Conservation (phyloP, 768 basidiomycete genomes). For the Agaricus sinodeliciosus region DNA sequence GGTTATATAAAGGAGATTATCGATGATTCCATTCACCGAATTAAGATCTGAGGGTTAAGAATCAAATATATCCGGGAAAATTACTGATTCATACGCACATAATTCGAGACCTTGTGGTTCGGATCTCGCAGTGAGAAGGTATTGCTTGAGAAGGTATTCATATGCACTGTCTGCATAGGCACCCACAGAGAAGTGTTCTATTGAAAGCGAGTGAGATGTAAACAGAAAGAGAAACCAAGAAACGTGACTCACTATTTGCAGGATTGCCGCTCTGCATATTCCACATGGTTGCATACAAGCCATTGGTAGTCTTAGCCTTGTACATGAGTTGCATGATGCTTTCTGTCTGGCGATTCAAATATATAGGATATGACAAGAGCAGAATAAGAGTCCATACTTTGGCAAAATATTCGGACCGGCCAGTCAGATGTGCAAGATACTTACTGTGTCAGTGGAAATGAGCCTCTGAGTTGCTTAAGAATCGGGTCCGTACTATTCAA, state of each 20-base stretch:
- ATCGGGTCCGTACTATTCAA: constrained; percentile 44
- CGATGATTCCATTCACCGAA: constrained; percentile 46
- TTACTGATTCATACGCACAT: constrained; percentile 33
- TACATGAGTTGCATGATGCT: constrained; percentile 44
- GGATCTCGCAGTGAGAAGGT: constrained; percentile 36
- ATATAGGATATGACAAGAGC: neutral
- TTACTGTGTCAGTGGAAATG: constrained; percentile 32
- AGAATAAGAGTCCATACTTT: constrained; percentile 23
- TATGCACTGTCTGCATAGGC: constrained; percentile 59
- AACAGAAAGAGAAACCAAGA: too few species aligned
- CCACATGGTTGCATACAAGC: constrained; percentile 55
- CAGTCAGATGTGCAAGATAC: constrained; percentile 76
- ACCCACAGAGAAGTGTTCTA: constrained; percentile 45
- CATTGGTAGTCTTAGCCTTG: constrained; percentile 33
- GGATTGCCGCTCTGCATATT: constrained; percentile 37
- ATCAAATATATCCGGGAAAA: neutral
- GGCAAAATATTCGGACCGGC: constrained; percentile 54
- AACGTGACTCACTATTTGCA: constrained; percentile 26
- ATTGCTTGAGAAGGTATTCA: constrained; percentile 65
- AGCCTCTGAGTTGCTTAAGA: neutral
- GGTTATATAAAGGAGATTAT: constrained; percentile 51
- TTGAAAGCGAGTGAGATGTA: neutral
- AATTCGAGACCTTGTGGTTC: constrained; percentile 42
- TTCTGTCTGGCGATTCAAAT: constrained; percentile 31
- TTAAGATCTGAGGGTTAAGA: constrained; percentile 33